Conservation (phyloP, 2,329 filamentous ascomycete species). For the Chaetomiaceae sp. region DNA sequence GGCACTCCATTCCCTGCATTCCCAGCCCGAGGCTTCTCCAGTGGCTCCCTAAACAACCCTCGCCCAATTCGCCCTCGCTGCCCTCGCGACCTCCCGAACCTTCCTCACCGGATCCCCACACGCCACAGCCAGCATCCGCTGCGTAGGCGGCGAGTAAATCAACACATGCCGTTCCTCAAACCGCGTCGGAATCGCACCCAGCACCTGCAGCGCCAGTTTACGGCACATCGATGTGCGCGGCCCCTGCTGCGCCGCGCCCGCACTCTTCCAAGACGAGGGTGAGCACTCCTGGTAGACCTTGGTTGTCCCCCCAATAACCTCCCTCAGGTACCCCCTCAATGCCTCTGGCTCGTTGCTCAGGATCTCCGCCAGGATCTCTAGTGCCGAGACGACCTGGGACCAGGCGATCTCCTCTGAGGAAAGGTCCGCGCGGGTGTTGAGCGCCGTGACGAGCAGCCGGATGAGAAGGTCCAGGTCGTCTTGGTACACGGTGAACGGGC, state of each 20-base stretch:
- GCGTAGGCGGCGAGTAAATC: slow-evolving; percentile 41
- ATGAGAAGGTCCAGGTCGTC: slow-evolving; percentile 45
- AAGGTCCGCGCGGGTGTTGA: slow-evolving; percentile 40
- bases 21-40: slow-evolving; percentile 10
- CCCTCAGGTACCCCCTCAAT: slow-evolving; percentile 45
- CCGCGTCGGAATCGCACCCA: slow-evolving; percentile 43
- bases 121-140: slow-evolving; percentile 45
- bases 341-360: slow-evolving; percentile 43
- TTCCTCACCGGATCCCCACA: slow-evolving; percentile 53
- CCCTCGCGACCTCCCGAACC: slow-evolving; percentile 46
- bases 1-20: too few relatives aligned
- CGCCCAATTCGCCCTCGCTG: slow-evolving; percentile 48
- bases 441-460: slow-evolving; percentile 45
- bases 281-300: slow-evolving; percentile 34
- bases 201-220: slow-evolving; percentile 44
- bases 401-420: slow-evolving; percentile 18
- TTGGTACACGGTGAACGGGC: slow-evolving; percentile 49
- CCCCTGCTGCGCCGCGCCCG: too few relatives aligned
- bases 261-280: too few relatives aligned
- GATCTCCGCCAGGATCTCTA: slow-evolving; percentile 47
- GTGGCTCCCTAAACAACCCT: slow-evolving; percentile 29
- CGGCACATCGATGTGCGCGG: slow-evolving; percentile 34
- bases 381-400: slow-evolving; percentile 43
- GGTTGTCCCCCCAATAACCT: slow-evolving; percentile 44
- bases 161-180: slow-evolving; percentile 47